These are phyloP conservation scores for Polytrichum commune DNA, from an alignment of 225 moss, liverwort and hornwort genomes.

Conservation along the genomic window DNA sequence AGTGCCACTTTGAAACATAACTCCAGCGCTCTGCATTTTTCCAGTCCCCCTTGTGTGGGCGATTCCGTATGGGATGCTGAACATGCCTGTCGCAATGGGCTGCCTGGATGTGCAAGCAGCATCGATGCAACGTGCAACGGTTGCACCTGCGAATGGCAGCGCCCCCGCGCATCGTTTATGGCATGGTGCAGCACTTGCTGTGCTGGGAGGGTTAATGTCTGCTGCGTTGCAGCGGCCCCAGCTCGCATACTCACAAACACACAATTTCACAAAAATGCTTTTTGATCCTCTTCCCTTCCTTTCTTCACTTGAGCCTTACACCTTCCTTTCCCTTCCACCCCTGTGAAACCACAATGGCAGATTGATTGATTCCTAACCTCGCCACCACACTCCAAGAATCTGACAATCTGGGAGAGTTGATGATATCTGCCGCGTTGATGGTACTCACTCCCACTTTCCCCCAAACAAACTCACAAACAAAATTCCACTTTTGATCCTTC, in stretches of 20 bases:
- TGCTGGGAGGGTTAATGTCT: constrained; percentile 46
- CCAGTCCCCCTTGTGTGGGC: constrained; percentile 25
- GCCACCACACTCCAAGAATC: no score
- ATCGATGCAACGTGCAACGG: constrained; percentile 69
- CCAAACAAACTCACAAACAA: no score
- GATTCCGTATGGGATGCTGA: constrained; percentile 37
- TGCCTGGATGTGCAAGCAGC: constrained; percentile 44
- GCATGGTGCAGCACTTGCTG: constrained; percentile 46
- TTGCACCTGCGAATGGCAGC: constrained; percentile 62
- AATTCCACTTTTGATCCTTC: no score
- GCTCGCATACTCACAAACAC: constrained; percentile 34
- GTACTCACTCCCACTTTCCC: no score
- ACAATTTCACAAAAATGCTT: no score
- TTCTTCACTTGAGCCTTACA: no score
- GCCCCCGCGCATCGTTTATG: constrained; percentile 44
- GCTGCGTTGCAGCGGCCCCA: constrained; percentile 44
- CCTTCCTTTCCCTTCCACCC: no score
- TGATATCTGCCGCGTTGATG: constrained; percentile 27
- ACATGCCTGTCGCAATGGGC: constrained; percentile 55
- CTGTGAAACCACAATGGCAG: no score
- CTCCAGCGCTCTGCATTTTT: constrained; percentile 59
- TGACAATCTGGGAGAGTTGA: constrained; percentile 27
- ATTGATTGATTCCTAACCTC: no score
- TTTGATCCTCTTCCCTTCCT: no score
- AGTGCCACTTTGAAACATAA: constrained; percentile 62